Evolutionary conservation across 768 basidiomycete genomes (phyloP), one percentile per base, ranked within the genome.

Genomic region (Tulasnella calospora): DNA sequence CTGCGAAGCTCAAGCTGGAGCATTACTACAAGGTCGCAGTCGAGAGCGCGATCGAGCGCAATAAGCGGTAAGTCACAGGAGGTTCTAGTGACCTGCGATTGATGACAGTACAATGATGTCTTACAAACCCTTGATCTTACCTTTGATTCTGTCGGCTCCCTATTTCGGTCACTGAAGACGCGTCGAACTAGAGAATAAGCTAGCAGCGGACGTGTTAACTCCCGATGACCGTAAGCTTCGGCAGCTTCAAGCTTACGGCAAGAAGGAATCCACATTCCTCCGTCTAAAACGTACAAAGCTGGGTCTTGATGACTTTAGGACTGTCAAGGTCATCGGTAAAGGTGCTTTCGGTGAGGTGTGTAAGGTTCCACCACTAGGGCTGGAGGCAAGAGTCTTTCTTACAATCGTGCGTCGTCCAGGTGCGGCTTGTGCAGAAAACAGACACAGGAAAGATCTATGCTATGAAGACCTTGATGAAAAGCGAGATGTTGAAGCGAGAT

Each of bases 401-500:
- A 38, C 46, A 8, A 40, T 12, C 51, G n/a, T 33, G 10, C 69
- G 23, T 57, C 17, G 41, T 77, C 27, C 77, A 95, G 86, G 96
- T 99, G 73, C 90, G 98, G 67, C 88, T 99, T 41, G 96, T 98
- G 40, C 97, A 99, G 83, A 99, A 99, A 85, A 89, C 88, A 21
- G 98, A 99, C 83, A 98, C 96, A 1, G 95, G 96, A 46, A 98
- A 95, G 86, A 98, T 99, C 77, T 99, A 98, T 84, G 98, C 98
- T 23, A 98, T 99, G 97, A 99, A 99, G 86, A 94, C 95, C 33
- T 86, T 99, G 83, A 92, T 92, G 85, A 99, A 99, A 87, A 93
- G 93, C 72, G 98, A 98, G 84, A 99, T 99, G 98, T 89, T 99
- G 84, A 97, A 98, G 86, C 98, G 98, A 84, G 98, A 99, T 83